A percentile compares a stretch with the other conserved stretches of the same genome.
phyloP scores from a whole-genome alignment of 2,329 filamentous ascomycete genomes.

The Tolypocladium cylindrosporum region DNA sequence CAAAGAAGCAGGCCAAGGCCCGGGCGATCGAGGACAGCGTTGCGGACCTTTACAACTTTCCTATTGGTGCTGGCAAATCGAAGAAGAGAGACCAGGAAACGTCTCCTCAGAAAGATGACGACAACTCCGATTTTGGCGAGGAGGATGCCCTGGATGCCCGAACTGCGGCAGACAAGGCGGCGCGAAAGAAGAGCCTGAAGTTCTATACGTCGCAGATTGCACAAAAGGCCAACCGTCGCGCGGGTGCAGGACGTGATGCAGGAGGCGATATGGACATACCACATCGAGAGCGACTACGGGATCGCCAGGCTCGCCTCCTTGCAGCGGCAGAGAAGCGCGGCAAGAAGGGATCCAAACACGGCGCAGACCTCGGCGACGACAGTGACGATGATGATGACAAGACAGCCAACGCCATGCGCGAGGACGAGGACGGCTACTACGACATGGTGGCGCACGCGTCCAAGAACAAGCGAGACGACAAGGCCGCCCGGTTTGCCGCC shows the following conservation, averaged over 20 bases:
- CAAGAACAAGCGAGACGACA: slow-evolving; percentile 65
- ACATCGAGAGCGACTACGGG: slow-evolving; percentile 77
- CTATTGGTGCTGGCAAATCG: slow-evolving; percentile 37
- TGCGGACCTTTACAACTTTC: slow-evolving; percentile 57
- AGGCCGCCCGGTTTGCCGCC: slow-evolving; percentile 46
- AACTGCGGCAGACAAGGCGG: slow-evolving; percentile 77
- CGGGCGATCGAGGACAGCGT: slow-evolving; percentile 61
- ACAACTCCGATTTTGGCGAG: slow-evolving; percentile 88
- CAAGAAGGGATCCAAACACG: slow-evolving; percentile 49
- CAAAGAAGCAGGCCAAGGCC: slow-evolving; percentile 33
- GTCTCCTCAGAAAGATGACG: slow-evolving; percentile 34
- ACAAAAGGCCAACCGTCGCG: slow-evolving; percentile 84
- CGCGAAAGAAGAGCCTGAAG: slow-evolving; percentile 81
- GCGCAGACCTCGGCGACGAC: slow-evolving; percentile 59
- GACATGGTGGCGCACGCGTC: slow-evolving; percentile 67
- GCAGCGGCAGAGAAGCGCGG: slow-evolving; percentile 82
- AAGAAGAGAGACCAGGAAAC: slow-evolving; percentile 23
- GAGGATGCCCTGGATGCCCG: slow-evolving; percentile 69
- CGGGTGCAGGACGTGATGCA: slow-evolving; percentile 59
- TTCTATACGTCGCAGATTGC: slow-evolving; percentile 98
- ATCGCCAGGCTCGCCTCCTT: slow-evolving; percentile 77
- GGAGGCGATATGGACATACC: slow-evolving; percentile 79
- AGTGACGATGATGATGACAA: slow-evolving; percentile 57
- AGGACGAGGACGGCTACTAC: slow-evolving; percentile 72
- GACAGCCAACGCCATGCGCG: slow-evolving; percentile 38